These are phyloP conservation scores for Mycena galopus DNA, from an alignment of 768 basidiomycete species.

Conservation along the genomic window DNA sequence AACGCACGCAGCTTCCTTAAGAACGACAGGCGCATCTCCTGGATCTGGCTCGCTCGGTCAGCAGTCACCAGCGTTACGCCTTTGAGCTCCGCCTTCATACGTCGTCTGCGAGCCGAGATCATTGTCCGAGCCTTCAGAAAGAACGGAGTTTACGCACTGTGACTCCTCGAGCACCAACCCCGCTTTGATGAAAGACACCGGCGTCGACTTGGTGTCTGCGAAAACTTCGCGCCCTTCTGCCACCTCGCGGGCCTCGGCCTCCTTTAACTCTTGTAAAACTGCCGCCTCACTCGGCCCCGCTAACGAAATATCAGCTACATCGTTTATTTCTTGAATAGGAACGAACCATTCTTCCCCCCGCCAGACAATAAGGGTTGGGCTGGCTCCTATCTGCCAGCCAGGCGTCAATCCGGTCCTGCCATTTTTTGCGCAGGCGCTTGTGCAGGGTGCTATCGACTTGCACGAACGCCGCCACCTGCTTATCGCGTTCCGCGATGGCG, in stretches of 20 bases:
- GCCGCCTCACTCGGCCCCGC: neutral
- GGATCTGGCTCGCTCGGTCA: constrained; percentile 7
- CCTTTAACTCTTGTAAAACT: constrained; percentile 17
- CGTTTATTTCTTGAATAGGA: neutral
- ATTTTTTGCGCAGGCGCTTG: neutral
- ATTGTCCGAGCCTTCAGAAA: too few relatives aligned
- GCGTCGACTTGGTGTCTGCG: neutral
- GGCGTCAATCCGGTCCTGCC: constrained; percentile 13
- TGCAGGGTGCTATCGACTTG: constrained; percentile 8
- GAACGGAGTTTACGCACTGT: constrained; percentile 22
- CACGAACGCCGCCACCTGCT: constrained; percentile 7
- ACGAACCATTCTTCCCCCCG: neutral
- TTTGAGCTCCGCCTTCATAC: constrained; percentile 8
- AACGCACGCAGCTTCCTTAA: constrained; percentile 16
- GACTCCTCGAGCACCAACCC: constrained; percentile 26
- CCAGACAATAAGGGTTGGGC: constrained; percentile 37
- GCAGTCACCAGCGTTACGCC: constrained; percentile 10
- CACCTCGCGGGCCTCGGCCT: neutral
- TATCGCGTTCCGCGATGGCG: constrained; percentile 21
- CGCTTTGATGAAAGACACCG: constrained; percentile 13
- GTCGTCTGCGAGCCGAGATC: neutral
- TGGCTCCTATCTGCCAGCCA: constrained; percentile 30
- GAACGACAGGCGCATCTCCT: constrained; percentile 26
- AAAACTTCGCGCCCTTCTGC: neutral
- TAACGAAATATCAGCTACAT: neutral